Evolutionary conservation across 1,284 basidiomycete genomes (phyloP), one percentile per base, ranked within the genome.

Genomic region (Cutaneotrichosporon curvatum): DNA sequence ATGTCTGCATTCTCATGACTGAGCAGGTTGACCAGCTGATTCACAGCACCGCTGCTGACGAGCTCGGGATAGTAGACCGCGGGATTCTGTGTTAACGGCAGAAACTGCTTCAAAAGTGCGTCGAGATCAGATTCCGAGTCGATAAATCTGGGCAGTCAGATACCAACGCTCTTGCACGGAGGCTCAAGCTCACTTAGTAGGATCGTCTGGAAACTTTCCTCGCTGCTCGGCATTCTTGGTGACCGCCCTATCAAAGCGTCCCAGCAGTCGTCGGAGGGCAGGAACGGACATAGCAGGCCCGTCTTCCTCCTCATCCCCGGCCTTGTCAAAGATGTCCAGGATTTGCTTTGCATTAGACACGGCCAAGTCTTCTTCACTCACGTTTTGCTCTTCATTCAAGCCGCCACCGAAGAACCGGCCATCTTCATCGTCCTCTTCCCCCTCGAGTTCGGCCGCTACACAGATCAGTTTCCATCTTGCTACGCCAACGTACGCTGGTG

Each of bases 51-150:
- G 3, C 84, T 81, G 39, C 80, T 81, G 49, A 92, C 78, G 34
- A 97, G 77, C 65, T 97, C 91, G 4, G 89, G 85, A 67, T 97
- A 99, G 53, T 89, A 84, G 8, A 87, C 68, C 4, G 76, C 74
- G 0, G 91, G 87, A 14, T 80, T 80, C 62, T 96, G 90, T 0
- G 95, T 87, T n/a, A 98, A 76, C 2, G 92, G 83, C 6, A 91
- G 74, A 42, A 96, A 75, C 3, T 85, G 78, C 64, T 94, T 91
- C 51, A 98, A 79, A 14, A 88, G 81, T 43, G 77, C 75, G 61
- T 98, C 89, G 8, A 98, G 79, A 63, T 96, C 90, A 21, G 88
- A 87, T 75, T 99, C 95, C 0, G 95, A 98, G 61, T 97, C 91
- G 62, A 99, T 95, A 75, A 98, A 99, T 68, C 92, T 94, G 61